Conservation (phyloP, 176 grass and related monocot genomes). For the Areca catechu region DNA sequence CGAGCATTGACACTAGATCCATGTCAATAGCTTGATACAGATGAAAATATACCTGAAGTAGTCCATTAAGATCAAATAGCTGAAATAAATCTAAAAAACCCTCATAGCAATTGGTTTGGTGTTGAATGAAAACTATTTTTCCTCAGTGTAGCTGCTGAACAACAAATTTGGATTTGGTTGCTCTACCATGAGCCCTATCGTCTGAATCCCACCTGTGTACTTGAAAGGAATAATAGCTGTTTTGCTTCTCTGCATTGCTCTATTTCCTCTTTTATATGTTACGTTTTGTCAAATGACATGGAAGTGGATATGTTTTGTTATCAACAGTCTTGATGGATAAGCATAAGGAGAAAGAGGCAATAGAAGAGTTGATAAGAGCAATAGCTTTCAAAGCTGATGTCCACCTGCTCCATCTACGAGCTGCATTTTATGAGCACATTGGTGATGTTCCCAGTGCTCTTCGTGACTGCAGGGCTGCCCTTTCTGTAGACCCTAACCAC, state of each 20-base stretch:
- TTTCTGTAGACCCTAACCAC: conserved; percentile 94
- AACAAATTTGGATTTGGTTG: too few species aligned
- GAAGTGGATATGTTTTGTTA: conserved; percentile 2
- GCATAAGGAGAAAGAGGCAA: conserved; percentile 95
- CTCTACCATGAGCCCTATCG: too few species aligned
- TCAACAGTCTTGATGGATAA: conserved; percentile 93
- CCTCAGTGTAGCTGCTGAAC: too few species aligned
- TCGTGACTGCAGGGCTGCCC: conserved; percentile 71
- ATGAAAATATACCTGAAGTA: too few species aligned
- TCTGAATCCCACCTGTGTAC: too few species aligned
- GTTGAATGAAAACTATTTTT: too few species aligned
- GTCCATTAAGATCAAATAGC: too few species aligned
- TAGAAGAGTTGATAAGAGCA: conserved; percentile 73
- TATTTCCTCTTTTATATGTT: conserved; percentile 16
- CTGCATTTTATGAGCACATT: conserved; percentile 86
- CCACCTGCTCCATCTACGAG: conserved; percentile 84
- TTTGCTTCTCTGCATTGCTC: background rate
- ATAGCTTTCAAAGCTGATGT: conserved; percentile 93
- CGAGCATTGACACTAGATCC: too few species aligned
- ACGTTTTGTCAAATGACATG: background rate
- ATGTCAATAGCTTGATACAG: too few species aligned
- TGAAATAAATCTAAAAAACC: too few species aligned
- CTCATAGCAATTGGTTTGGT: too few species aligned
- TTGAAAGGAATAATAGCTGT: too few species aligned
- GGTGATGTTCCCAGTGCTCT: conserved; percentile 70